Conservation (phyloP, 768 basidiomycete genomes). For the Boletus tylopilopsis region DNA sequence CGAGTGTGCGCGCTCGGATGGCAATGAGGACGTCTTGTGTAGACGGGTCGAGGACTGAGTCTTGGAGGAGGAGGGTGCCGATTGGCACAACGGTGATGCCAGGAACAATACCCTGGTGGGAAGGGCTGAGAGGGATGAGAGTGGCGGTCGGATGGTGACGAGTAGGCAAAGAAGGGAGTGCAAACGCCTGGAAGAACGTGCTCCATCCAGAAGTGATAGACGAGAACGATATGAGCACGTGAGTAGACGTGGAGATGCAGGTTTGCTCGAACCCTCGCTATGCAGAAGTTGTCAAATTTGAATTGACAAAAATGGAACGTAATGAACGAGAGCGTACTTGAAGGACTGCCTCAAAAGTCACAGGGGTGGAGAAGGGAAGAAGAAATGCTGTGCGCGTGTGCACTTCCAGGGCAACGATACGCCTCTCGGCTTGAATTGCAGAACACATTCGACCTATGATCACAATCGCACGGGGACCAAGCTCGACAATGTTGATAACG, state of each 20-base stretch:
- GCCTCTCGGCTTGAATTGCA: not conserved
- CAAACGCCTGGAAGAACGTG: constrained; percentile 9
- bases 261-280: no score
- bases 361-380: not conserved
- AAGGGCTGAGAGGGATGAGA: no score
- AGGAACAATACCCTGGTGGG: no score
- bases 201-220: not conserved
- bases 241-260: constrained; percentile 18
- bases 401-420: constrained; percentile 13
- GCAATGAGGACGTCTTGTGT: constrained; percentile 9
- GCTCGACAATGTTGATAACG: not conserved
- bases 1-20: not conserved
- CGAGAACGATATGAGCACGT: constrained; percentile 10
- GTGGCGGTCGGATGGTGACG: no score
- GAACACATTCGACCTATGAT: not conserved
- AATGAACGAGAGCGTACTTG: not conserved
- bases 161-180: constrained; percentile 1
- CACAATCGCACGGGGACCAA: constrained; percentile 13
- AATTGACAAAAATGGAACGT: not conserved
- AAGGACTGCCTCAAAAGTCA: not conserved
- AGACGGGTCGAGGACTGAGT: constrained; percentile 3
- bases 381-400: constrained; percentile 2
- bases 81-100: no score
- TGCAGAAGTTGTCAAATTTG: not conserved
- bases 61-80: constrained; percentile 7